A percentile compares a stretch with the other conserved stretches of the same genome.
Conservation (phyloP, 108 stramenopile genomes). For the Conticribra weissflogii region DNA sequence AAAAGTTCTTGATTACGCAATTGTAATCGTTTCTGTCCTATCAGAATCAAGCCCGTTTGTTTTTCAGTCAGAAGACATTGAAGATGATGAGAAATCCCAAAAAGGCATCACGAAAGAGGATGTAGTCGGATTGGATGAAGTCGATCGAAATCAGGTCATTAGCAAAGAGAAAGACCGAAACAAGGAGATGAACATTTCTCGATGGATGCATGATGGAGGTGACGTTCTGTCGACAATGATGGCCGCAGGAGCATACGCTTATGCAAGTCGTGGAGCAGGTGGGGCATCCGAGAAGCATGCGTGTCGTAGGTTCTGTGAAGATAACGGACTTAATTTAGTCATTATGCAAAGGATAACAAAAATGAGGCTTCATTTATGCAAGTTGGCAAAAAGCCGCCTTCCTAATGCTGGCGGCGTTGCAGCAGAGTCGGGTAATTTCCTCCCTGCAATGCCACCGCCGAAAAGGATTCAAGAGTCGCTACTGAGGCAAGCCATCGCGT, state of each 20-base stretch:
- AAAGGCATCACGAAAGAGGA: slow-evolving; percentile 32
- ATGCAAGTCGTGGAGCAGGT: slow-evolving; percentile 82
- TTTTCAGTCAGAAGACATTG: slow-evolving; percentile 41
- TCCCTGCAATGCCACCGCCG: slow-evolving; percentile 78
- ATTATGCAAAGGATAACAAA: slow-evolving; percentile 85
- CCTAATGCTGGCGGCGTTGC: slow-evolving; percentile 68
- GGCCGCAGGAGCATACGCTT: slow-evolving; percentile 84
- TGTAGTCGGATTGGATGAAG: slow-evolving; percentile 51
- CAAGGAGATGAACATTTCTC: slow-evolving; percentile 40
- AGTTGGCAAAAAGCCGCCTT: slow-evolving; percentile 73
- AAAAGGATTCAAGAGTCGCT: slow-evolving; percentile 71
- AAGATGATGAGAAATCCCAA: slow-evolving; percentile 13
- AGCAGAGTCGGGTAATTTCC: slow-evolving; percentile 66
- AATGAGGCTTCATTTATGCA: slow-evolving; percentile 80
- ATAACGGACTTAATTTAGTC: slow-evolving; percentile 77
- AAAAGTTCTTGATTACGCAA: slow-evolving; percentile 84
- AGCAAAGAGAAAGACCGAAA: slow-evolving; percentile 43
- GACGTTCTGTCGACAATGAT: slow-evolving; percentile 79
- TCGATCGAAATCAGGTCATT: slow-evolving; percentile 53
- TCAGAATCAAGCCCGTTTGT: slow-evolving; percentile 80
- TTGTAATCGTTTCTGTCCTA: slow-evolving; percentile 75
- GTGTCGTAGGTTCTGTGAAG: slow-evolving; percentile 77
- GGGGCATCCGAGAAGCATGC: slow-evolving; percentile 73
- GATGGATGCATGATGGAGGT: slow-evolving; percentile 79
- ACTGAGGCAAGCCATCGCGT: slow-evolving; percentile 70